Conservation (phyloP, 495 filamentous ascomycete genomes). For the Aspergillus saccharolyticus region DNA sequence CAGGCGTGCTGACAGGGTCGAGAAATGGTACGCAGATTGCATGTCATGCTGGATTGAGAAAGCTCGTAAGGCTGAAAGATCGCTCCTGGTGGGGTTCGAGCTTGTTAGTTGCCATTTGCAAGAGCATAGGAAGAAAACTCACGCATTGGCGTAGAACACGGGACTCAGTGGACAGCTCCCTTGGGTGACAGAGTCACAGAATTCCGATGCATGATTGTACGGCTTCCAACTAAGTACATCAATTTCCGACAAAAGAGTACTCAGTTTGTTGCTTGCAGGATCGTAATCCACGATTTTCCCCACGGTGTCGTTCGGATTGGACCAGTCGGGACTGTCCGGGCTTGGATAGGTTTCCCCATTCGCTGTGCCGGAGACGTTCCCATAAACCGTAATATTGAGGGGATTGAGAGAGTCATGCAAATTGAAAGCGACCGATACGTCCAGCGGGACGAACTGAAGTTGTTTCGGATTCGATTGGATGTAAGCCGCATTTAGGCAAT, state of each 20-base stretch:
- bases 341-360: slow-evolving; percentile 46
- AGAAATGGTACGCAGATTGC: slow-evolving; percentile 75
- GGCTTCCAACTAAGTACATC: slow-evolving; percentile 71
- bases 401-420: slow-evolving; percentile 54
- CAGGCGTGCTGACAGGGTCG: slow-evolving; percentile 68
- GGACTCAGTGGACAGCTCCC: slow-evolving; percentile 71
- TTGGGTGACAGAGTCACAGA: slow-evolving; percentile 60
- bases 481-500: slow-evolving; percentile 67
- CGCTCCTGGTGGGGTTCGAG: slow-evolving; percentile 30
- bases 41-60: slow-evolving; percentile 77
- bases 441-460: slow-evolving; percentile 78
- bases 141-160: slow-evolving; percentile 59
- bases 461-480: slow-evolving; percentile 45
- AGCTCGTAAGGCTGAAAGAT: slow-evolving; percentile 53
- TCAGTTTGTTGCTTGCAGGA: slow-evolving; percentile 50
- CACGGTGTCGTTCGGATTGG: slow-evolving; percentile 50
- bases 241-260: slow-evolving; percentile 64
- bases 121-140: slow-evolving; percentile 21
- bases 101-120: neutral
- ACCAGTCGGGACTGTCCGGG: slow-evolving; percentile 45
- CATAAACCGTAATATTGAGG: slow-evolving; percentile 77
- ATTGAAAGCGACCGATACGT: slow-evolving; percentile 69
- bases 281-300: slow-evolving; percentile 72
- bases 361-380: slow-evolving; percentile 73
- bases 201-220: slow-evolving; percentile 46